These are phyloP conservation scores for Paragyromitra xinjiangensis DNA, from an alignment of 495 filamentous ascomycete species.

Conservation along the genomic window DNA sequence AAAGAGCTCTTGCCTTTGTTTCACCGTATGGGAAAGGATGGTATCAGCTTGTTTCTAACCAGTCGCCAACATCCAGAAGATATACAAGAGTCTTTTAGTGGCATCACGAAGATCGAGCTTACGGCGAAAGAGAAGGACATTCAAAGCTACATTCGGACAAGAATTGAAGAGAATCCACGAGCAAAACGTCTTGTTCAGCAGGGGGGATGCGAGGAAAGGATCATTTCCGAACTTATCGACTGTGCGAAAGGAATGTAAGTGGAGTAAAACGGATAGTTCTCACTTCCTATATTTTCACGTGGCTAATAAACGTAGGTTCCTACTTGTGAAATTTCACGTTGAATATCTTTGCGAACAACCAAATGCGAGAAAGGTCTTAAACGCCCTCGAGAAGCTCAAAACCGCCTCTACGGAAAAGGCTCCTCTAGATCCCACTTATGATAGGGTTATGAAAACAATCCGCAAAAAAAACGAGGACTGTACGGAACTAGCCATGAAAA, in stretches of 20 bases:
- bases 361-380: slow-evolving; percentile 3
- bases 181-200: slow-evolving; percentile 6
- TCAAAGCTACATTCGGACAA: background rate
- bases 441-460: slow-evolving; percentile 15
- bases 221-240: slow-evolving; percentile 9
- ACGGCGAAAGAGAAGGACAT: background rate
- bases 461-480: slow-evolving; percentile 2
- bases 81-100: slow-evolving; percentile 6
- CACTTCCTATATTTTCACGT: background rate
- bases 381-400: slow-evolving; percentile 20
- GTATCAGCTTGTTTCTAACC: background rate
- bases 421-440: slow-evolving; percentile 20
- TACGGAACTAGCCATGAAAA: background rate
- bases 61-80: slow-evolving; percentile 18
- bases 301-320: slow-evolving; percentile 22
- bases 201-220: slow-evolving; percentile 14
- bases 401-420: background rate
- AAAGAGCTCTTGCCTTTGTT: background rate
- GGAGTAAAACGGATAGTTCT: background rate
- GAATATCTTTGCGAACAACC: slow-evolving; percentile 34
- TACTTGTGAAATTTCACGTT: slow-evolving; percentile 25
- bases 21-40: slow-evolving; percentile 7
- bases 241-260: slow-evolving; percentile 15
- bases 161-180: slow-evolving; percentile 2
- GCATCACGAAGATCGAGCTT: background rate